Evolutionary conservation across 140 eudicot species (phyloP), one percentile per base, ranked within the genome.

Genomic region (Flaveria floridana): DNA sequence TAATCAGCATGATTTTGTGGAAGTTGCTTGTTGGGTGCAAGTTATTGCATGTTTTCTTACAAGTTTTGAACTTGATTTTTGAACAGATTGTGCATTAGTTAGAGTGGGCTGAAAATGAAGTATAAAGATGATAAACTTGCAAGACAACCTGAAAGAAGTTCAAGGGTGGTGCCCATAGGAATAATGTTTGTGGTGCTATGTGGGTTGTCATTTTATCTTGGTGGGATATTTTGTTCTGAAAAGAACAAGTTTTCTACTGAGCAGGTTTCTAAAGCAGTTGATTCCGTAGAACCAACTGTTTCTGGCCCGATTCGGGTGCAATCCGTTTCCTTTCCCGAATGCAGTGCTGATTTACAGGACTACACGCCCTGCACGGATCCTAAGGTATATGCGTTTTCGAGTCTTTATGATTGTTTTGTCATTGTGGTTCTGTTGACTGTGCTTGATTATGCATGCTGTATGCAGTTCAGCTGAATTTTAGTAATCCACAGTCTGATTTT

Each of bases 361-460:
- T 93, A 90, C 72, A 93, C 99, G 15, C 99, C 98, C 6, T 93
- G 98, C 85, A 93, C 97, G 16, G 98, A 93, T 84, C 98, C 98
- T 5, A 86, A 80, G 91, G 98, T 93, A 75, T 7, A 16, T 11
- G 10, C 21, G 37, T 65, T 7, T 28, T 77, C 2, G 42, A 19
- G 70, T 61, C 10, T 20, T 70, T 48, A 34, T 71, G 39, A 61
- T 62, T 55, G 10, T 77, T 23, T 70, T 28, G 2, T 25, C 15
- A 20, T 20, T 12, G 48, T 7, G 2, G 39, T 41, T 20, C 15
- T 23, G 44, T 69, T 48, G 51, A 65, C 37, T 57, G 20, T 57
- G 34, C 20, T 28, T 62, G 72, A 42, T 67, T 41, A n/a, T 39
- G 9, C 30, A 37, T 71, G 75, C 65, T 51, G 19, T 53, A 37